phyloP scores from a whole-genome alignment of 345 rosid genomes.

The Populus tremula region DNA sequence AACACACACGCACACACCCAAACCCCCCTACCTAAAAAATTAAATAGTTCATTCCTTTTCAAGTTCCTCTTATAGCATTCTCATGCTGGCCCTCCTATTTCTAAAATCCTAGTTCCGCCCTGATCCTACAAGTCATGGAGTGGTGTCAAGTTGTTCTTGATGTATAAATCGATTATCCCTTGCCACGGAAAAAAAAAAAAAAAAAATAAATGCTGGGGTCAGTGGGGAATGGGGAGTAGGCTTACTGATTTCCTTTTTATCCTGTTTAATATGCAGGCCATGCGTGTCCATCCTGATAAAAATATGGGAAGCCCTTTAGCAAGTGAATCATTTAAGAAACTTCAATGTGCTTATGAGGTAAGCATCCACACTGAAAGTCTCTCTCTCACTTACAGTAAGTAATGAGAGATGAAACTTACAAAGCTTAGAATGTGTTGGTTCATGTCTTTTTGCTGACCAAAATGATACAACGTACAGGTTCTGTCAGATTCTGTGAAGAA shows the following conservation, averaged over 20 bases:
- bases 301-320: conserved; percentile 91
- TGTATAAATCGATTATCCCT: neutral
- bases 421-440: conserved; percentile 2
- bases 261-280: conserved; percentile 56
- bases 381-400: conserved; percentile 4
- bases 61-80: neutral
- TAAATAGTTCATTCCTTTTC: neutral
- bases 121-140: neutral
- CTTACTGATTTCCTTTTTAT: neutral
- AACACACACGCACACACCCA: too few species aligned
- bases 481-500: conserved; percentile 83
- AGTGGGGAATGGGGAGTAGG: neutral
- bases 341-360: conserved; percentile 97
- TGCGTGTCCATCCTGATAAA: conserved; percentile 99
- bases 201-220: neutral
- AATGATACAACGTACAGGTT: conserved; percentile 44
- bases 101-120: neutral
- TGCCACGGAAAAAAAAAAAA: neutral
- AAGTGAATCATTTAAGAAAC: conserved; percentile 97
- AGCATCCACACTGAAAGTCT: neutral
- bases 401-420: neutral
- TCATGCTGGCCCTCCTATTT: neutral
- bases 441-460: conserved; percentile 14
- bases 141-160: neutral
- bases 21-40: neutral